Evolutionary conservation across 2,329 filamentous ascomycete genomes (phyloP).

Genomic region (Ophioceras dolichostomum): DNA sequence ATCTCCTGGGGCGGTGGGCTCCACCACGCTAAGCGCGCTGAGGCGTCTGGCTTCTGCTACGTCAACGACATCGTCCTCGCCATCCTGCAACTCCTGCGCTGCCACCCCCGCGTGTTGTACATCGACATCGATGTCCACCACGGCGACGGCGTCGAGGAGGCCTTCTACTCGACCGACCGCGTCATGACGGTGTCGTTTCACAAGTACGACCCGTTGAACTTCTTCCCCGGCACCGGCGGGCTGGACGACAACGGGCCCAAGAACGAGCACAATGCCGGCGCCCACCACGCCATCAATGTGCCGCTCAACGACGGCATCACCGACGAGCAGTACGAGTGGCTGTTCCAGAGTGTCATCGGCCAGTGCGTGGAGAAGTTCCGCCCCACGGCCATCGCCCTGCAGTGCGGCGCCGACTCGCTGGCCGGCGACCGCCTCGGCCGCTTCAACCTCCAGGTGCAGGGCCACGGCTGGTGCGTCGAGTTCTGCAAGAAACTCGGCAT

Average conservation of each 20-base stretch:
- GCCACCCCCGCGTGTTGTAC: conserved; percentile 78
- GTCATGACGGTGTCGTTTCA: conserved; percentile 91
- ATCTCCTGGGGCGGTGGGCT: conserved; percentile 96
- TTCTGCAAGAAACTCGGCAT: conserved; percentile 73
- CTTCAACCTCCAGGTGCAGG: conserved; percentile 94
- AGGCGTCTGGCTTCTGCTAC: conserved; percentile 95
- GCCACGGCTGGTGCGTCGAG: conserved; percentile 81
- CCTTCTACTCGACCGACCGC: conserved; percentile 72
- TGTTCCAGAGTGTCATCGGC: conserved; percentile 74
- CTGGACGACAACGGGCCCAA: conserved; percentile 75
- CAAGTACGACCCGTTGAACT: conserved; percentile 75
- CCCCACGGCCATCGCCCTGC: conserved; percentile 84
- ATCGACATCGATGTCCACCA: conserved; percentile 88
- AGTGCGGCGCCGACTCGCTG: conserved; percentile 90
- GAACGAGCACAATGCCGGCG: conserved; percentile 73
- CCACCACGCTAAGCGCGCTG: conserved; percentile 89
- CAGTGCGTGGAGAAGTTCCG: conserved; percentile 71
- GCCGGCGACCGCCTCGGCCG: conserved; percentile 87
- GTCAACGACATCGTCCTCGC: conserved; percentile 97
- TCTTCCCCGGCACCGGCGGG: conserved; percentile 86
- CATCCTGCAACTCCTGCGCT: conserved; percentile 75
- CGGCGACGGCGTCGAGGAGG: conserved; percentile 75
- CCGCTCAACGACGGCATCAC: conserved; percentile 85
- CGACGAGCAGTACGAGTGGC: conserved; percentile 73
- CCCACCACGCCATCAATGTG: conserved; percentile 83